These are phyloP conservation scores for Herpetomonas tarakana DNA, from an alignment of 208 protist genomes.

Conservation along the genomic window DNA sequence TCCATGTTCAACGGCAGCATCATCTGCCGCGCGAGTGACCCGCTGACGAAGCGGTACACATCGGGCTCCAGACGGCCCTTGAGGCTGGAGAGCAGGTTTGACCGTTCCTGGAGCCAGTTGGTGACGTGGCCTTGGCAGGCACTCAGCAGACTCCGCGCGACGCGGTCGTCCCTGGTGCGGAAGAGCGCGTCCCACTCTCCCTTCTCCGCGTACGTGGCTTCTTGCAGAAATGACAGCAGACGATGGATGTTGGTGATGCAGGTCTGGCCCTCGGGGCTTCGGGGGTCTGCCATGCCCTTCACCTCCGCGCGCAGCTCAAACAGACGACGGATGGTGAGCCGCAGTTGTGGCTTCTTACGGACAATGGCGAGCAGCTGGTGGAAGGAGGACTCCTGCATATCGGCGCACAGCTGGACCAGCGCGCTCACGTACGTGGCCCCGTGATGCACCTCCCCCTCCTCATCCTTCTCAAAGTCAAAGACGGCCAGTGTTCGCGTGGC, in stretches of 20 bases:
- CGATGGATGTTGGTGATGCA: constrained; percentile 64
- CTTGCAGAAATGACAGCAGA: constrained; percentile 56
- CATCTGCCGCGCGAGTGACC: constrained; percentile 39
- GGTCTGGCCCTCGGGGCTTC: constrained; percentile 42
- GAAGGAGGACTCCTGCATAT: constrained; percentile 36
- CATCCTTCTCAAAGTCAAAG: constrained; percentile 60
- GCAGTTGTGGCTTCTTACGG: constrained; percentile 43
- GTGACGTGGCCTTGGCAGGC: constrained; percentile 25
- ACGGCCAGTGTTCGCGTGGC: constrained; percentile 12
- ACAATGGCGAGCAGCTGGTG: constrained; percentile 37
- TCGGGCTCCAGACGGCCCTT: constrained; percentile 43
- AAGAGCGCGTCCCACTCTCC: constrained; percentile 73
- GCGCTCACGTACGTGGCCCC: constrained; percentile 39
- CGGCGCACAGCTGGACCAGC: constrained; percentile 45
- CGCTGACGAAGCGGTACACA: constrained; percentile 43
- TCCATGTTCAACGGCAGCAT: constrained; percentile 27
- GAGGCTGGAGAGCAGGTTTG: constrained; percentile 27
- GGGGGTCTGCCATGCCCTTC: constrained; percentile 30
- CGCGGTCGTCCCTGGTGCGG: constrained; percentile 58
- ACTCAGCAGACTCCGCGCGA: constrained; percentile 47
- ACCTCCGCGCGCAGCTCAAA: constrained; percentile 56
- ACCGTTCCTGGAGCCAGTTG: constrained; percentile 34
- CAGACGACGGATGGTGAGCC: constrained; percentile 31
- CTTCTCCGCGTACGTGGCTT: constrained; percentile 42
- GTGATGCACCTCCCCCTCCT: constrained; percentile 13